Base-by-base conservation (phyloP, 2,329 filamentous ascomycete genomes). In the Daldinia sp. region DNA sequence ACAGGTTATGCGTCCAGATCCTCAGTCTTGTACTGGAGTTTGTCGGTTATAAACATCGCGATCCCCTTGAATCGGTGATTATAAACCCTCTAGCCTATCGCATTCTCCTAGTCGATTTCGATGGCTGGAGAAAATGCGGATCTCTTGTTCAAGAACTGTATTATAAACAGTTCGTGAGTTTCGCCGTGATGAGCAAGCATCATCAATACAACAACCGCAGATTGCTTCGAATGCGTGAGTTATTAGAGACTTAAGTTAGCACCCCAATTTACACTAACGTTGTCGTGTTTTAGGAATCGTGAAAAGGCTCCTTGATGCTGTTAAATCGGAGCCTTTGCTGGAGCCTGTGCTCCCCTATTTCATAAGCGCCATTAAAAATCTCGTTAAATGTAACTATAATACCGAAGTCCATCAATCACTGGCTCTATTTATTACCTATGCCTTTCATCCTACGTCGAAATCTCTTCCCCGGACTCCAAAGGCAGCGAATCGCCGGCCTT, bases 21-120 rank as follows among this genome's bases (percentile, higher is more conserved):
- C 82, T 99, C 4, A 88, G 87, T 59, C 80, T 94, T 21, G 87
- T 97, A 3, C 83, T 99, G 15, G 85, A 86, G 6, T 99, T 98
- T 75, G 89, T 97, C 61, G 95, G 95, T 2, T 98, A 96, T 76
- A 89, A 94, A 64, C 88, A 90, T 67, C 80, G 85, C n/a, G 84
- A 88, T 30, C 92, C 93, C 0, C 87, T 93, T 60, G 90, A 94
- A 60, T 97, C 94, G 1, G 92, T 97, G 71, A 96, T 99, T 74
- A 91, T 96, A 69, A 99, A 99, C 71, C 94, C 95, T 0, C 83
- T 99, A 64, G 95, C 94, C 3, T 99, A 98, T 77, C 89, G 95
- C 45, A 90, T 97, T 30, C 82, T 99, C 15, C 83, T 99, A 25
- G 92, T 98, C 55, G 95, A 99, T 76, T 87, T 96, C 68, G 94